Base-by-base conservation (phyloP, 306 rosid genomes). In the Oxytropis ochrocephala region DNA sequence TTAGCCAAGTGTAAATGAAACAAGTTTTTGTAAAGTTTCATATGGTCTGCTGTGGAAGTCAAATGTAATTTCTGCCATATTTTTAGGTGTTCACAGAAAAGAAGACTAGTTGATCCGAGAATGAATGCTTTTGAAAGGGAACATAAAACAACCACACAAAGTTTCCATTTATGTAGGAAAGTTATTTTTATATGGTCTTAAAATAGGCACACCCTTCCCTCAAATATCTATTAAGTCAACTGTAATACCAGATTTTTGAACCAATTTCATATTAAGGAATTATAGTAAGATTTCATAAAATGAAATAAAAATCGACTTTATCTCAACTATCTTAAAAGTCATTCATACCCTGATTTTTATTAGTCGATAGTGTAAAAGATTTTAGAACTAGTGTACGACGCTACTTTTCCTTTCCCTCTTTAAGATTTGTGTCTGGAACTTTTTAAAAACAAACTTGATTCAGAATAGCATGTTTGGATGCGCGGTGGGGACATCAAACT, bases 121-220 rank as follows among this genome's bases (percentile, higher is more conserved):
- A 68, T 16, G 64, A 47, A 29, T 74, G 73, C 84, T 12, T 69
- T 48, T 47, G 52, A 39, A 56, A 38, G 13, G 77, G 70, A 63
- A 57, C 41, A 17, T 4, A 35, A 53, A 70, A 62, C 2, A 1
- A 73, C 47, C 79, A 43, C 72, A 67, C 11, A 66, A 29, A 39
- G 29, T 21, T 7, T 36, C 58, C 78, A 29, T 29, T 44, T 35
- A 4, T 19, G 0, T 48, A 60, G 71, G 38, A 51, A 67, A 51
- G 38, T 63, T 35, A 52, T 21, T 68, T 53, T 36, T 36, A 9
- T 42, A 8, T 41, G 14, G n/a, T 49, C 70, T 38, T 56, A 76
- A 68, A 59, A 69, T 16, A 55, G 1, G 6, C 27, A 57, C 1
- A 13, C 36, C 27, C 11, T 55, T 35, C 12, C 36, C 29, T 53